Conservation (phyloP, 257 asterid species). For the Rauvolfia tetraphylla region DNA sequence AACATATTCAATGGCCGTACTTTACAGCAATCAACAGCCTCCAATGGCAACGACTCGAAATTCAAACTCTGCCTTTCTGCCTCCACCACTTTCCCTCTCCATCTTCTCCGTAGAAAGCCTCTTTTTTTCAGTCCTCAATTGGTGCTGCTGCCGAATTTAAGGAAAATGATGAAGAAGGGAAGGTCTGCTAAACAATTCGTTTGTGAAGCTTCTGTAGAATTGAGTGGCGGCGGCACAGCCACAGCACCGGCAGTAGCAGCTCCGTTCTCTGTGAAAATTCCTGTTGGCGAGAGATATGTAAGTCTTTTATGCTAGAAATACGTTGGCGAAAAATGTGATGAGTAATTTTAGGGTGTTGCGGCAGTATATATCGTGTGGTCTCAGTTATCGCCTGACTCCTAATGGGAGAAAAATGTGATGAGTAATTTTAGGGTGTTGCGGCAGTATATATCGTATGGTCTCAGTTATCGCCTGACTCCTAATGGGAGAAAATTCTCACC, state of each 20-base stretch:
- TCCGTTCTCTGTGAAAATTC: slow-evolving; percentile 67
- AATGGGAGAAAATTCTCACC: neutral
- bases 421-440: neutral
- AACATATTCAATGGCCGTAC: neutral
- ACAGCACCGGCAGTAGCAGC: slow-evolving; percentile 16
- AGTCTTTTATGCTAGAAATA: slow-evolving; percentile 13
- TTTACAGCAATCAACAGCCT: neutral
- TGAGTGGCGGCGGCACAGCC: neutral
- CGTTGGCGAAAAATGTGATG: neutral
- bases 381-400: too few species aligned
- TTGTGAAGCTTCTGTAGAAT: neutral
- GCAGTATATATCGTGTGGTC: neutral
- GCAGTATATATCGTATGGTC: neutral
- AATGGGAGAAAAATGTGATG: neutral
- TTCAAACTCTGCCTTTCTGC: neutral
- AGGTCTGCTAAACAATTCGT: neutral
- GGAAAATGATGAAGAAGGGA: neutral
- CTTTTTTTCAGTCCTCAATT: neutral
- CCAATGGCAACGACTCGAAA: neutral
- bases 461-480: too few species aligned
- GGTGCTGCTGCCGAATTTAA: neutral
- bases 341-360: neutral
- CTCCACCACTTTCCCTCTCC: neutral
- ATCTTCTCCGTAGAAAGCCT: slow-evolving; percentile 1
- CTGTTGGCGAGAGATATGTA: slow-evolving; percentile 76